phyloP scores from a whole-genome alignment of 352 stramenopile species.

The Peronospora tabacina region DNA sequence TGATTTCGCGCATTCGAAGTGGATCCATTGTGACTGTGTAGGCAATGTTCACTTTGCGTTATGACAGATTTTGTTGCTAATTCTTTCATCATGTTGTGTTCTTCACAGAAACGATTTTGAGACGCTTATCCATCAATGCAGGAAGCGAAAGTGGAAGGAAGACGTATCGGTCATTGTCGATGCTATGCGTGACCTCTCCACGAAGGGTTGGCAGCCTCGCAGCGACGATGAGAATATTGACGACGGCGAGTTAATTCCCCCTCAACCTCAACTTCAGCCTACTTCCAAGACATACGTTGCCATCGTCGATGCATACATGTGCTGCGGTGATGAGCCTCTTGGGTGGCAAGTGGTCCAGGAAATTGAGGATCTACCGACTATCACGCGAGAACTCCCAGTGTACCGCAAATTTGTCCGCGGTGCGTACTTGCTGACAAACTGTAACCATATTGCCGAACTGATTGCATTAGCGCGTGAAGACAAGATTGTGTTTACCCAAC shows the following conservation, averaged over 20 bases:
- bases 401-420: slow-evolving; percentile 73
- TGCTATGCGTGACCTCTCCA: slow-evolving; percentile 42
- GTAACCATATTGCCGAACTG: slow-evolving; percentile 50
- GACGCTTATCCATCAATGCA: slow-evolving; percentile 74
- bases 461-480: slow-evolving; percentile 41
- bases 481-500: slow-evolving; percentile 44
- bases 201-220: slow-evolving; percentile 32
- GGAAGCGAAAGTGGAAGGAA: slow-evolving; percentile 78
- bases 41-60: slow-evolving; percentile 4
- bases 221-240: slow-evolving; percentile 1
- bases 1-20: slow-evolving; percentile 42
- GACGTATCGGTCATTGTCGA: slow-evolving; percentile 52
- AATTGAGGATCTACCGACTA: slow-evolving; percentile 31
- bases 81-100: neutral
- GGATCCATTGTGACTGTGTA: slow-evolving; percentile 54
- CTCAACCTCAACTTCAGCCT: slow-evolving; percentile 49
- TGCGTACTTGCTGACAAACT: slow-evolving; percentile 53
- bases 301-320: slow-evolving; percentile 72
- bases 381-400: slow-evolving; percentile 37
- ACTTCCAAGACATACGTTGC: slow-evolving; percentile 62
- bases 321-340: slow-evolving; percentile 45
- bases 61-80: slow-evolving; percentile 1
- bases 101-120: slow-evolving; percentile 63
- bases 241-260: slow-evolving; percentile 16
- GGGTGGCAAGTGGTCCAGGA: slow-evolving; percentile 54